Conservation (phyloP, 306 rosid species). For the Quercus aquifolioides region DNA sequence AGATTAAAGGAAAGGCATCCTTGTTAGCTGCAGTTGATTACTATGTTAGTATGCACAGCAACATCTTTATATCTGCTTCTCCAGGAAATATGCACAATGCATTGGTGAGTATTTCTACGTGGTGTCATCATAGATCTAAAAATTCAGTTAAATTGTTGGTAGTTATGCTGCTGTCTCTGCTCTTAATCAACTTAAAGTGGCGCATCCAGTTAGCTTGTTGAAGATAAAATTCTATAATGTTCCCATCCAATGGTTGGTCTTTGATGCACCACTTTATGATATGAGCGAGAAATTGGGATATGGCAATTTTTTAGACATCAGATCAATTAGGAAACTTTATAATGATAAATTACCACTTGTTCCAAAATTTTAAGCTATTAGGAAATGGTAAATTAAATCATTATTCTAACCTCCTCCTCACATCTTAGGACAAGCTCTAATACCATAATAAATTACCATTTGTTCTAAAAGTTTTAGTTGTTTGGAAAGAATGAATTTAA, state of each 20-base stretch:
- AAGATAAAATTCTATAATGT: not conserved
- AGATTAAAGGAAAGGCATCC: conserved; percentile 91
- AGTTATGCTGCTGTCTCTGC: conserved; percentile 1
- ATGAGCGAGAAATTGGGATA: not conserved
- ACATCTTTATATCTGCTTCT: conserved; percentile 93
- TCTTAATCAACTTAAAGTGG: not conserved
- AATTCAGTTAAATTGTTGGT: not conserved
- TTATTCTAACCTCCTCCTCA: too few relatives aligned
- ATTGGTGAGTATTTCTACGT: conserved; percentile 58
- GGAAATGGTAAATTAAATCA: too few relatives aligned
- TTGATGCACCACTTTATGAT: not conserved
- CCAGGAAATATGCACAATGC: conserved; percentile 99
- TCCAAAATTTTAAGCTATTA: too few relatives aligned
- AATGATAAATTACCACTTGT: not conserved
- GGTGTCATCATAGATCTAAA: not conserved
- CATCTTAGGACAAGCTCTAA: too few relatives aligned
- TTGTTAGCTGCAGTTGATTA: conserved; percentile 92
- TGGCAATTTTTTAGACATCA: not conserved
- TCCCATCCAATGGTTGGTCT: not conserved
- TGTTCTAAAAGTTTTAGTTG: too few relatives aligned
- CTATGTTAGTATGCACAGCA: conserved; percentile 87
- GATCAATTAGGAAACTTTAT: not conserved
- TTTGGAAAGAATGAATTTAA: too few relatives aligned
- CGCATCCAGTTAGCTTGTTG: not conserved
- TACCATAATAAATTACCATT: too few relatives aligned